These are phyloP conservation scores for Beta macrorhiza DNA, from an alignment of 179 eudicot species.

Conservation along the genomic window DNA sequence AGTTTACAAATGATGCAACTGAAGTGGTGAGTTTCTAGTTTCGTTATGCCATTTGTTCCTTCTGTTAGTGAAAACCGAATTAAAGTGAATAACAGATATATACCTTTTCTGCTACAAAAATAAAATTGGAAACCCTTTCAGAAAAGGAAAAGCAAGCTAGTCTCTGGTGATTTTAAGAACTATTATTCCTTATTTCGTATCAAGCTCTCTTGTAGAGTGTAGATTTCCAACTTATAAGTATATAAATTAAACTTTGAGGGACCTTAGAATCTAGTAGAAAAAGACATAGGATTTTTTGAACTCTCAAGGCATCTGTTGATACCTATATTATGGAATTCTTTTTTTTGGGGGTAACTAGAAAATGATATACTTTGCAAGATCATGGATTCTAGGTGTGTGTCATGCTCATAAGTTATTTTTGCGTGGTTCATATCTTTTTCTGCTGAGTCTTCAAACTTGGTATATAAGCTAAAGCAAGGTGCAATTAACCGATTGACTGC, in stretches of 20 bases:
- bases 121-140: not conserved
- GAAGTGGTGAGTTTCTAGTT: constrained; percentile 66
- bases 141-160: not conserved
- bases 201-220: not conserved
- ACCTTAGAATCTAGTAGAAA: not conserved
- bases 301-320: not conserved
- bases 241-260: not conserved
- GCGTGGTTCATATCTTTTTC: too few species aligned
- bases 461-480: too few species aligned
- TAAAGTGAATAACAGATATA: not conserved
- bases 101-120: not conserved
- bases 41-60: not conserved
- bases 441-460: too few species aligned
- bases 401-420: too few species aligned
- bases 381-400: not conserved
- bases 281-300: not conserved
- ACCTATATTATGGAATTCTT: not conserved
- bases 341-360: not conserved
- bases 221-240: not conserved
- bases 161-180: not conserved
- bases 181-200: not conserved
- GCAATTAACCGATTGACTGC: too few species aligned
- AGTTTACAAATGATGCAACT: constrained; percentile 73
- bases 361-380: not conserved
- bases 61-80: not conserved